phyloP scores from a whole-genome alignment of 148 eudicot species.

The Silene conica region DNA sequence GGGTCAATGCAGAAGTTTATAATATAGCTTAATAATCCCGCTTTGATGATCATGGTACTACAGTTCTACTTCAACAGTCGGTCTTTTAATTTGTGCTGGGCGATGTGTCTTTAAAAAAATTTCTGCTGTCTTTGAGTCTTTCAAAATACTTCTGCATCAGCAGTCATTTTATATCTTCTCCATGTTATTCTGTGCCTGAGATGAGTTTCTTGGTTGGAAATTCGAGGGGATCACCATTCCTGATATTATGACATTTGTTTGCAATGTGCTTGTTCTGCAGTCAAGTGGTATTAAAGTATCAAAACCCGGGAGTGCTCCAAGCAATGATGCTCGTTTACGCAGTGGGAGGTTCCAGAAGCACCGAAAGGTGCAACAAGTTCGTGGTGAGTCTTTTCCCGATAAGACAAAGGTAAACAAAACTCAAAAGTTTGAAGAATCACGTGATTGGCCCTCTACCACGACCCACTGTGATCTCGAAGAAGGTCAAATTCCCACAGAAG shows the following conservation, averaged over 20 bases:
- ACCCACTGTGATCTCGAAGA: slow-evolving; percentile 27
- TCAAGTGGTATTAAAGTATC: slow-evolving; percentile 7
- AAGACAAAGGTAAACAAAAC: not conserved
- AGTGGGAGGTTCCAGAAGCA: slow-evolving; percentile 10
- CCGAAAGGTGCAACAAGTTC: slow-evolving; percentile 11
- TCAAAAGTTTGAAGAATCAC: slow-evolving; percentile 3
- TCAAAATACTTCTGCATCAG: not conserved
- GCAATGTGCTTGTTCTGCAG: slow-evolving; percentile 22
- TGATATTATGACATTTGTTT: slow-evolving; percentile 16
- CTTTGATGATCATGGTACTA: not conserved
- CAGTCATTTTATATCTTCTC: not conserved
- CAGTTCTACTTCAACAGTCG: slow-evolving; percentile 10
- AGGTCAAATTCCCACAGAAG: slow-evolving; percentile 28
- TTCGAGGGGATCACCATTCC: slow-evolving; percentile 6
- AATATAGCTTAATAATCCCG: not conserved
- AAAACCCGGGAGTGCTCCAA: slow-evolving; percentile 1
- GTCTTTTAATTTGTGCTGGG: not conserved
- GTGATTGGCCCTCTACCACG: not conserved
- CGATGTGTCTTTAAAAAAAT: not conserved
- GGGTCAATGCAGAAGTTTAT: not conserved
- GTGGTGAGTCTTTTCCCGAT: not conserved
- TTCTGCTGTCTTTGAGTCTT: slow-evolving; percentile 4
- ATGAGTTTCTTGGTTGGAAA: not conserved
- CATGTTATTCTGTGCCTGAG: not conserved
- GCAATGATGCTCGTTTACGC: slow-evolving; percentile 6